Percentiles rank a stretch among this genome's conserved stretches.
Evolutionary conservation across 2,329 filamentous ascomycete species (phyloP).

Genomic region (Dactylellina leptospora): DNA sequence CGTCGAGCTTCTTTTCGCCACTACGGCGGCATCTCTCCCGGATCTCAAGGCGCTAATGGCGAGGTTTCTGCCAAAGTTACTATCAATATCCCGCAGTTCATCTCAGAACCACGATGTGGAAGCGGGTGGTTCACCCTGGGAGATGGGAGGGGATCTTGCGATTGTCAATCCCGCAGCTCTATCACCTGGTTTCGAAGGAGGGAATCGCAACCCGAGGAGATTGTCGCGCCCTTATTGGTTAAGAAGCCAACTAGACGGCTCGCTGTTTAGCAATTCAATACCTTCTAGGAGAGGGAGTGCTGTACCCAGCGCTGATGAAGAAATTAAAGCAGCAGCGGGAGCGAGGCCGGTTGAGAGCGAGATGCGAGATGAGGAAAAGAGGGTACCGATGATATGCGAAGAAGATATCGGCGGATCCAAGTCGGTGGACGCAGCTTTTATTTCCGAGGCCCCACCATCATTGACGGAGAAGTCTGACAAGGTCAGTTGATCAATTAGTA

Average conservation of each 20-base stretch:
- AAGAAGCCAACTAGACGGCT: constrained; percentile 23
- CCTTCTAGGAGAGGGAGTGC: constrained; percentile 20
- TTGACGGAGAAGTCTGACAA: not conserved
- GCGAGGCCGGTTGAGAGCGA: too few relatives aligned
- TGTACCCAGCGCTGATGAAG: constrained; percentile 8
- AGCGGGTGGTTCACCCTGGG: not conserved
- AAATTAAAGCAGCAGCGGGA: not conserved
- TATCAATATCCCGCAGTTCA: constrained; percentile 5
- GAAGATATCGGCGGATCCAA: constrained; percentile 1
- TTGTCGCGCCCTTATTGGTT: constrained; percentile 25
- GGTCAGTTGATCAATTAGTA: too few relatives aligned
- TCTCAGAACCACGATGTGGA: constrained; percentile 8
- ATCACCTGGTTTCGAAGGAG: not conserved
- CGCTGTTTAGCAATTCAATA: constrained; percentile 8
- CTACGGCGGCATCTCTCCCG: constrained; percentile 23
- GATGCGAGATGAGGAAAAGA: constrained; percentile 21
- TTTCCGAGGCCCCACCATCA: not conserved
- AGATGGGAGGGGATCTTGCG: not conserved
- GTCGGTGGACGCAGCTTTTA: not conserved
- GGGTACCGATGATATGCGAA: constrained; percentile 24
- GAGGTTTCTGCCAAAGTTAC: constrained; percentile 10
- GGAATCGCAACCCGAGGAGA: constrained; percentile 11
- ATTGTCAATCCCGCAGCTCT: constrained; percentile 27
- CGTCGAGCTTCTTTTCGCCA: constrained; percentile 22
- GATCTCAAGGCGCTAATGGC: constrained; percentile 13